A percentile compares a stretch with the other conserved stretches of the same genome.
These are phyloP conservation scores for Dipteronia sinensis DNA, from an alignment of 345 rosid species.

Conservation along the genomic window DNA sequence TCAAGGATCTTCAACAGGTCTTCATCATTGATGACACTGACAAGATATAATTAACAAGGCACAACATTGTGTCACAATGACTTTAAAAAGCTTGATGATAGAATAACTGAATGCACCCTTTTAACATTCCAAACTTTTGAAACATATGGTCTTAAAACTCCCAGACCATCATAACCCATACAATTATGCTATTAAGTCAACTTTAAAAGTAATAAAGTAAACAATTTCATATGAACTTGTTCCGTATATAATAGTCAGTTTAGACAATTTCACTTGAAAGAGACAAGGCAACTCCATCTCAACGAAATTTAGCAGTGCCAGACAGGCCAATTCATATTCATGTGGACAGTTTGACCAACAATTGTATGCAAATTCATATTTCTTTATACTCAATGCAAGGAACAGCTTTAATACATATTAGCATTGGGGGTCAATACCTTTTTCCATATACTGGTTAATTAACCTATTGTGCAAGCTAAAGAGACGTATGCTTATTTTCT, in stretches of 20 bases:
- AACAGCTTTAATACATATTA: background rate
- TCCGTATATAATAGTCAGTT: background rate
- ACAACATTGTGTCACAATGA: conserved; percentile 12
- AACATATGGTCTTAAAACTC: background rate
- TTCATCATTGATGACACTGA: conserved; percentile 73
- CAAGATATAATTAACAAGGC: conserved; percentile 2
- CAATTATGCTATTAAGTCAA: background rate
- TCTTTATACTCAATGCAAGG: background rate
- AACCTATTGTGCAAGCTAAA: background rate
- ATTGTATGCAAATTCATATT: background rate
- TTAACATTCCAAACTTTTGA: background rate
- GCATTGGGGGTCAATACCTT: background rate
- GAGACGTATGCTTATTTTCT: background rate
- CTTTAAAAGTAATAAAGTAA: background rate
- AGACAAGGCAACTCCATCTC: background rate
- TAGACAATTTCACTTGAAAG: background rate
- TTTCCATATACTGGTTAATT: background rate
- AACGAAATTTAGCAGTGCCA: background rate
- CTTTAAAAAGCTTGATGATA: background rate
- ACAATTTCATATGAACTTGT: background rate
- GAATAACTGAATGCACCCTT: background rate
- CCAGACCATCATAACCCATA: background rate
- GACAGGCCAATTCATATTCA: background rate
- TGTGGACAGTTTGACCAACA: background rate
- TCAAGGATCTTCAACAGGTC: conserved; percentile 77